These are phyloP conservation scores for Psilocybe tampanensis DNA, from an alignment of 768 basidiomycete genomes.

Conservation along the genomic window DNA sequence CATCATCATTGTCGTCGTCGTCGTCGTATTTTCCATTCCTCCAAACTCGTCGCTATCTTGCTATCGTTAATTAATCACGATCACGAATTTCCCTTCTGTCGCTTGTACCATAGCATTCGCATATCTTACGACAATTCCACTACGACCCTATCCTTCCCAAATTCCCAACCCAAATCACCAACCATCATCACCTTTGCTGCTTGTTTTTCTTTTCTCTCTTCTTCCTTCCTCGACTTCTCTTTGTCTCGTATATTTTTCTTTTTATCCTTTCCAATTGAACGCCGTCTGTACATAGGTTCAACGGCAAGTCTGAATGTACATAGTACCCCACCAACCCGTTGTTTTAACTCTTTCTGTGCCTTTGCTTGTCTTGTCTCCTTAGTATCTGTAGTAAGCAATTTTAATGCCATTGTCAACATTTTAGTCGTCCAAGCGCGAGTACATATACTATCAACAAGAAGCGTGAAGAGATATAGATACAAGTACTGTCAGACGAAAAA, in stretches of 20 bases:
- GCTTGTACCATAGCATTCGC: not conserved
- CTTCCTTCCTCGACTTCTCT: not conserved
- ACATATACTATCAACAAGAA: too few species aligned
- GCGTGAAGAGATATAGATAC: too few species aligned
- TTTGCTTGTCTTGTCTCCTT: not conserved
- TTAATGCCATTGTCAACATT: not conserved
- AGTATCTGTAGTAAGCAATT: not conserved
- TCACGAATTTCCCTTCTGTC: not conserved
- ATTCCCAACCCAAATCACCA: not conserved
- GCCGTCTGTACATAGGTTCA: too few species aligned
- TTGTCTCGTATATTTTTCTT: too few species aligned
- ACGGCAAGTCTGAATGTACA: too few species aligned
- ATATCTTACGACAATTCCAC: not conserved
- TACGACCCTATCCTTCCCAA: not conserved
- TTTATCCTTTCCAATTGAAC: too few species aligned
- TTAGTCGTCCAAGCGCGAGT: too few species aligned
- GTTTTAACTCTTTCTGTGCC: too few species aligned
- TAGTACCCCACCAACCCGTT: too few species aligned
- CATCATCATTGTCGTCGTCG: constrained; percentile 13
- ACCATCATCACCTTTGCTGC: not conserved
- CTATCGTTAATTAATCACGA: not conserved
- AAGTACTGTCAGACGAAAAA: too few species aligned
- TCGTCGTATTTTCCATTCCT: not conserved
- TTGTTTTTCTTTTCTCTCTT: not conserved
- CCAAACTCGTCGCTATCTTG: not conserved